phyloP scores from a whole-genome alignment of 2,329 filamentous ascomycete species.

The Ascochyta lentis region DNA sequence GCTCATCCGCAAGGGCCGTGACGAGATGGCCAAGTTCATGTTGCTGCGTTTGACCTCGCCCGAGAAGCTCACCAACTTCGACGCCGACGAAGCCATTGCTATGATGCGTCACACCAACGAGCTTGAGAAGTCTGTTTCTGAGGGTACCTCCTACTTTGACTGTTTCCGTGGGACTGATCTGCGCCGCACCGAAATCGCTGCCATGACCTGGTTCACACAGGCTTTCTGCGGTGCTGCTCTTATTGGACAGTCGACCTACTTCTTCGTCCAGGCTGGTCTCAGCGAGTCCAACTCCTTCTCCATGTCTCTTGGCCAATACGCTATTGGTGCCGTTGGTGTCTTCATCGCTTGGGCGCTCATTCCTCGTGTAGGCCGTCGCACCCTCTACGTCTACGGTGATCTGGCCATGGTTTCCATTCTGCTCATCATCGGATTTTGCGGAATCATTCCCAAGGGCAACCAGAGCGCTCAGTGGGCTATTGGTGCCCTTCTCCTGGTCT shows the following conservation, averaged over 20 bases:
- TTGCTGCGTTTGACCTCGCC: conserved; percentile 69
- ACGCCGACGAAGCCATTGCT: conserved; percentile 66
- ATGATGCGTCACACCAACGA: conserved; percentile 93
- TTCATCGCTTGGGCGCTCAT: conserved; percentile 83
- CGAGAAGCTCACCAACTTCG: conserved; percentile 51
- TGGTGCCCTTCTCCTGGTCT: conserved; percentile 44
- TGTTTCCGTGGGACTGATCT: conserved; percentile 85
- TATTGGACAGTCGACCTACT: conserved; percentile 54
- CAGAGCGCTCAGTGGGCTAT: conserved; percentile 56
- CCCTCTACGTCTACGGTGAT: conserved; percentile 74
- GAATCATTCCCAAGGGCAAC: conserved; percentile 56
- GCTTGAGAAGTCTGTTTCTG: conserved; percentile 71
- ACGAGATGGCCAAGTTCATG: conserved; percentile 70
- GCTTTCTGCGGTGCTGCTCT: conserved; percentile 47
- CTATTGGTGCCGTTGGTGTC: conserved; percentile 66
- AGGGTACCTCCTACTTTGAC: conserved; percentile 76
- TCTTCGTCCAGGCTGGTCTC: conserved; percentile 57
- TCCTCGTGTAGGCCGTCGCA: conserved; percentile 75
- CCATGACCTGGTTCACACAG: conserved; percentile 58
- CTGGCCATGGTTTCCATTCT: conserved; percentile 67
- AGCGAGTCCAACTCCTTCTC: conserved; percentile 51
- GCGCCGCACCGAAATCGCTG: conserved; percentile 76
- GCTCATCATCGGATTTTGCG: conserved; percentile 80
- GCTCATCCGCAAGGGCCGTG: conserved; percentile 70
- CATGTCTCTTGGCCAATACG: conserved; percentile 62